Evolutionary conservation across 768 basidiomycete genomes (phyloP).

Genomic region (Amyloporia xantha): DNA sequence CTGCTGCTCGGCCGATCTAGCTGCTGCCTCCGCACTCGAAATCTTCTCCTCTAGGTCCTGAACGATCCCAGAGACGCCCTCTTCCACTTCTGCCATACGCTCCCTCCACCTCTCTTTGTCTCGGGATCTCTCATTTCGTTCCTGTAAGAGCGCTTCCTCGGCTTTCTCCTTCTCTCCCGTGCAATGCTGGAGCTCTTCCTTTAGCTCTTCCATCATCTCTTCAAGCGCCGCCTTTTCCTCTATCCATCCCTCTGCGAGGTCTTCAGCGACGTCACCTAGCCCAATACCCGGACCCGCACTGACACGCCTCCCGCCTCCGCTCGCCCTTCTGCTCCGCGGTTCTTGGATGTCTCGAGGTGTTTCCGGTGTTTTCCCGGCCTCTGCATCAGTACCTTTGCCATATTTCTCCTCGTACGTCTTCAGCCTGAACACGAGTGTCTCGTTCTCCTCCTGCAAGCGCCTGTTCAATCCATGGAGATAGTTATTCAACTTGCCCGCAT

Average conservation of each 20-base stretch:
- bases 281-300: slow-evolving; percentile 45
- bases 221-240: slow-evolving; percentile 61
- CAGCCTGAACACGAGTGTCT: slow-evolving; percentile 51
- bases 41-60: slow-evolving; percentile 54
- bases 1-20: slow-evolving; percentile 35
- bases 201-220: slow-evolving; percentile 25
- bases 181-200: slow-evolving; percentile 31
- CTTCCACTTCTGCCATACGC: slow-evolving; percentile 65
- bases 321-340: slow-evolving; percentile 30
- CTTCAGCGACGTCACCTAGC: slow-evolving; percentile 59
- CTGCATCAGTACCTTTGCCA: slow-evolving; percentile 9
- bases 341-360: slow-evolving; percentile 14
- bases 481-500: slow-evolving; percentile 77
- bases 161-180: slow-evolving; percentile 32
- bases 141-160: slow-evolving; percentile 41
- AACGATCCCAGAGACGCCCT: slow-evolving; percentile 61
- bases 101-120: slow-evolving; percentile 70
- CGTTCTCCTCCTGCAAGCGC: slow-evolving; percentile 80
- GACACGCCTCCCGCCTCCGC: slow-evolving; percentile 35
- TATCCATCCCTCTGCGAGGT: slow-evolving; percentile 58
- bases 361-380: slow-evolving; percentile 3
- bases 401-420: slow-evolving; percentile 45
- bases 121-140: slow-evolving; percentile 48
- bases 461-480: slow-evolving; percentile 85
- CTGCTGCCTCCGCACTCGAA: slow-evolving; percentile 43